phyloP scores from a whole-genome alignment of 2,329 filamentous ascomycete genomes.

The Penicillium sp. region DNA sequence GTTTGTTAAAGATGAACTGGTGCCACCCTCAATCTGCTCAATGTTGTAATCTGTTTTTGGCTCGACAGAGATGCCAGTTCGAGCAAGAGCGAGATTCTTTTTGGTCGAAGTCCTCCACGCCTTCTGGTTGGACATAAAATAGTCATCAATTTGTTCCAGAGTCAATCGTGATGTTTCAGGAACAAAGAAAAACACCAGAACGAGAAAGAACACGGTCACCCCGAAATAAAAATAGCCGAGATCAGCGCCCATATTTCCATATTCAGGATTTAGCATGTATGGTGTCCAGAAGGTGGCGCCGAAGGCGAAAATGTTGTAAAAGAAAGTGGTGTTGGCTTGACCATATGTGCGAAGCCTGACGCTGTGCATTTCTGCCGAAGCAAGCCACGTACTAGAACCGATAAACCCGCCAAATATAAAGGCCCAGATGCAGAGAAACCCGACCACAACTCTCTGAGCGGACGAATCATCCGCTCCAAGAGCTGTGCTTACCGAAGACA shows the following conservation, averaged over 20 bases:
- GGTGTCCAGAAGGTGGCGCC: constrained; percentile 26
- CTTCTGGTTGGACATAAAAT: constrained; percentile 13
- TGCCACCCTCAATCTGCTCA: neutral
- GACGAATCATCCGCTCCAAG: constrained; percentile 11
- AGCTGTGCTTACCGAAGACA: constrained; percentile 22
- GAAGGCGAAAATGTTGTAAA: constrained; percentile 28
- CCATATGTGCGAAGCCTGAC: constrained; percentile 30
- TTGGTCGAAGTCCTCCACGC: constrained; percentile 25
- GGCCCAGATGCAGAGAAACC: constrained; percentile 29
- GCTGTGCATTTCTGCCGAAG: constrained; percentile 29
- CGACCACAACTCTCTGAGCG: constrained; percentile 21
- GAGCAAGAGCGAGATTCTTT: constrained; percentile 13
- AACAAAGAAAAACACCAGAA: constrained; percentile 15
- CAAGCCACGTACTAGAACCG: constrained; percentile 21
- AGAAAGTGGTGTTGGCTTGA: constrained; percentile 26
- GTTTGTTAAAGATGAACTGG: neutral
- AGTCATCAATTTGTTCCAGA: constrained; percentile 29
- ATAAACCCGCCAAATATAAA: constrained; percentile 29
- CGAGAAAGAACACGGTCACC: constrained; percentile 9
- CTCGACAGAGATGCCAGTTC: neutral
- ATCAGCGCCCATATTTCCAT: constrained; percentile 28
- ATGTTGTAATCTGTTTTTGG: neutral
- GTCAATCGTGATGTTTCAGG: constrained; percentile 24
- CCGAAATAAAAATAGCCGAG: constrained; percentile 30
- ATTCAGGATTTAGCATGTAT: constrained; percentile 25